Base-by-base conservation (phyloP, 495 filamentous ascomycete genomes). In the Hyaloscypha hepaticicola region DNA sequence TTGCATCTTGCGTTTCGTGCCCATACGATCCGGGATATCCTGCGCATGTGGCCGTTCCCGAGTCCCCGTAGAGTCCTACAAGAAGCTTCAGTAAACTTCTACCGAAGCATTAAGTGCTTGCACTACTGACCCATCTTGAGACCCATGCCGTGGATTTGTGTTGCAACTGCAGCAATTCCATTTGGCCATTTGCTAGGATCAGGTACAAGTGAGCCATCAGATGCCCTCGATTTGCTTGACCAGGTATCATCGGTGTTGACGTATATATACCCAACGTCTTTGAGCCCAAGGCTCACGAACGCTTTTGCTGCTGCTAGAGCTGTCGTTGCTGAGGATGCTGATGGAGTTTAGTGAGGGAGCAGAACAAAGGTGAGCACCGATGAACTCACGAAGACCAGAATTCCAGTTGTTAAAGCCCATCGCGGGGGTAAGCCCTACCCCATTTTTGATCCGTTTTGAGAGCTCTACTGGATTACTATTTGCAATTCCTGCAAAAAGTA, bases 141-240 rank as follows among this genome's bases (percentile, higher is more conserved):
- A 29, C 74, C 74, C 60, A 74, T 61, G 52, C 29, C 52, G 51
- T 75, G 66, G 55, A 76, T 64, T 21, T 70, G 14, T 4, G 68
- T 55, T 19, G 74, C 60, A 12, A 75, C 53, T 12, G 62, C 65
- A 24, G 65, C 68, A 62, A 77, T 73, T 16, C 63, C 72, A 0
- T 61, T 60, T 26, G 71, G 71, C 31, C 67, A 70, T 56, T 69
- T 73, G 7, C 22, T 31, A 1, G 62, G 59, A 58, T 73, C 72
- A 29, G 69, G 9, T 21, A 38, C 65, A 65, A 75, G 33, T 21
- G 26, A 25, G 3, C 51, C 61, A 27, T 58, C 56, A 12, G 31
- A 34, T 9, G 14, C 31, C n/a, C 58, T 22, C 5, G 29, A 19
- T 19, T 19, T 48, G 16, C 9, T 49, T 16, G 52, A 57, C 61